Conservation (phyloP, 2,329 filamentous ascomycete genomes). For the Fusarium setosum region DNA sequence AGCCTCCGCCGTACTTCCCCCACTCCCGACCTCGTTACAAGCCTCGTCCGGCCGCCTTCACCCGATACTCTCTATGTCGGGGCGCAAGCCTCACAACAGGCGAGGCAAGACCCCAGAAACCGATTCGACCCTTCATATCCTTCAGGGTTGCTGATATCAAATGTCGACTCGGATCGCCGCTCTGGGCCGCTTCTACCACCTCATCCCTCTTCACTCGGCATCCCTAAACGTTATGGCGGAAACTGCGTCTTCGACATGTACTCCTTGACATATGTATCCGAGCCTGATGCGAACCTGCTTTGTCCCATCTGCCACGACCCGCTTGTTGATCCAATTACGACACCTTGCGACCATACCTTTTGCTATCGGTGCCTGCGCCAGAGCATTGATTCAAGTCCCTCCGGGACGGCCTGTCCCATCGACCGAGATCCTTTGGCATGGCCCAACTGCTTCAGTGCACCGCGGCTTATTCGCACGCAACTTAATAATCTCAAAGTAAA, state of each 20-base stretch:
- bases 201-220: slow-evolving; percentile 53
- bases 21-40: slow-evolving; percentile 54
- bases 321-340: slow-evolving; percentile 70
- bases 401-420: slow-evolving; percentile 64
- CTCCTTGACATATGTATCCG: slow-evolving; percentile 56
- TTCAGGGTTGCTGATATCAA: slow-evolving; percentile 32
- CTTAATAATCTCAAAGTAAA: slow-evolving; percentile 69
- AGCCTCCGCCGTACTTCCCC: slow-evolving; percentile 49
- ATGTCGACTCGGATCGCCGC: slow-evolving; percentile 42
- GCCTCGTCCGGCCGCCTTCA: slow-evolving; percentile 52
- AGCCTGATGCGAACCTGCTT: slow-evolving; percentile 60
- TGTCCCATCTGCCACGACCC: slow-evolving; percentile 70
- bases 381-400: slow-evolving; percentile 53
- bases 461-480: slow-evolving; percentile 66
- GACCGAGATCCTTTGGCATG: slow-evolving; percentile 61
- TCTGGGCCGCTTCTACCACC: slow-evolving; percentile 50
- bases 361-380: slow-evolving; percentile 67
- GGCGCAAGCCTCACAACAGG: slow-evolving; percentile 40
- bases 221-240: slow-evolving; percentile 52
- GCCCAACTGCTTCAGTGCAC: slow-evolving; percentile 55
- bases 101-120: slow-evolving; percentile 31
- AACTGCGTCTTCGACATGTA: slow-evolving; percentile 57
- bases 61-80: slow-evolving; percentile 50
- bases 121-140: slow-evolving; percentile 23
- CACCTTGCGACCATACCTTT: slow-evolving; percentile 73